Evolutionary conservation across 257 asterid genomes (phyloP).

Genomic region (Jacaranda copaia): DNA sequence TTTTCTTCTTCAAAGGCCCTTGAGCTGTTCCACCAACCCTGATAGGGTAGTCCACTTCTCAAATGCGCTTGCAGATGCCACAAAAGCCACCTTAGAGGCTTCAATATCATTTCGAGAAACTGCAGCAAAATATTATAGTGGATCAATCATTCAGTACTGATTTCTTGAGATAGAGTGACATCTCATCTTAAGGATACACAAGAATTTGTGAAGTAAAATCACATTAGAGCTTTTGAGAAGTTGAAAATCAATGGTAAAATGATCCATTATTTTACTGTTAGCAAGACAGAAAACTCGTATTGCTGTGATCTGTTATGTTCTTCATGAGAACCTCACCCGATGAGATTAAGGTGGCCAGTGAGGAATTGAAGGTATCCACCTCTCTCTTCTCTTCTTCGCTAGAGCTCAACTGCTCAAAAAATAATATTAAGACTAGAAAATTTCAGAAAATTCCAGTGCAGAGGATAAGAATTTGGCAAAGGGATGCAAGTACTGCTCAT

Average conservation of each 20-base stretch:
- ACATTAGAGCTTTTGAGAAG: neutral
- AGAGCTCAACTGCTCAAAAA: conserved; percentile 72
- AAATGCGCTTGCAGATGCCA: conserved; percentile 79
- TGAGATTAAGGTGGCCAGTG: conserved; percentile 69
- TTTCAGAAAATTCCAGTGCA: neutral
- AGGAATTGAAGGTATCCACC: conserved; percentile 69
- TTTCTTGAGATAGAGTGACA: neutral
- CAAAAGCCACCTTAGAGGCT: conserved; percentile 75
- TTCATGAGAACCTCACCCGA: conserved; percentile 56
- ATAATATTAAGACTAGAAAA: conserved; percentile 1
- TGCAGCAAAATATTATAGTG: conserved; percentile 44
- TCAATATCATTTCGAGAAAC: conserved; percentile 72
- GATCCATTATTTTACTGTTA: too few species aligned
- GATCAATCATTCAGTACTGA: neutral
- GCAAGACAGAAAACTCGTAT: too few species aligned
- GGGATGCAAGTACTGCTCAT: neutral
- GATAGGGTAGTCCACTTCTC: conserved; percentile 86
- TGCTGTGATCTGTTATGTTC: too few species aligned
- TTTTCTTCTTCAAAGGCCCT: conserved; percentile 69
- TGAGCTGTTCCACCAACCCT: conserved; percentile 76
- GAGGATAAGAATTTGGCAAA: neutral
- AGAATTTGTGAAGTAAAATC: neutral
- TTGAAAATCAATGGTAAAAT: neutral
- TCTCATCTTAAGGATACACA: neutral
- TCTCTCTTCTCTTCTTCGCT: conserved; percentile 83